These are phyloP conservation scores for Trametes pubescens DNA, from an alignment of 1,284 basidiomycete genomes.

Conservation along the genomic window DNA sequence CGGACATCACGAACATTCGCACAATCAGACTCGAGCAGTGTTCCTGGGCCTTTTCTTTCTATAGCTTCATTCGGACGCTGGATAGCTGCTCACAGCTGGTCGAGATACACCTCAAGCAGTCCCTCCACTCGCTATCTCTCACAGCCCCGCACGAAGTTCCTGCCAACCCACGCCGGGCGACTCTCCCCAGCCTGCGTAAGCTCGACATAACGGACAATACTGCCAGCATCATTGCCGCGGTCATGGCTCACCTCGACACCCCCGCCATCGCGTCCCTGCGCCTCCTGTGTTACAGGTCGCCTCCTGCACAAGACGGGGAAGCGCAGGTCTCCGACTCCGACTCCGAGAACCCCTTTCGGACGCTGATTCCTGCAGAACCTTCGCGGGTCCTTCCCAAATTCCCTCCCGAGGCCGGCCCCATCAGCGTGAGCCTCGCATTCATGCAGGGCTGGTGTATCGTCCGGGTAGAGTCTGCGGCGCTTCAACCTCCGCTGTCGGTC, in stretches of 20 bases:
- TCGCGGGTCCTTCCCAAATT: background rate
- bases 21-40: background rate
- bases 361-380: background rate
- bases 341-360: background rate
- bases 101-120: background rate
- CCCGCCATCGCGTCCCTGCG: background rate
- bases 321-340: background rate
- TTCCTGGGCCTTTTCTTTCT: background rate
- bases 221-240: background rate
- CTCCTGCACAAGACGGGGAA: background rate
- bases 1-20: background rate
- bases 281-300: background rate
- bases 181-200: background rate
- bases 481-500: too few relatives aligned
- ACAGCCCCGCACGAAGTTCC: background rate
- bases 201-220: background rate
- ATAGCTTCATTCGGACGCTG: background rate
- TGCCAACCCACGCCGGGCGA: background rate
- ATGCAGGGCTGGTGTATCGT: background rate
- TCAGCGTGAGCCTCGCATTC: background rate
- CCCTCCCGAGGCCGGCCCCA: background rate
- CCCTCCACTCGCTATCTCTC: background rate
- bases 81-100: background rate
- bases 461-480: background rate
- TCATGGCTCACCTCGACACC: background rate